These are phyloP conservation scores for Neurospora terricola DNA, from an alignment of 495 filamentous ascomycete genomes.

Conservation along the genomic window DNA sequence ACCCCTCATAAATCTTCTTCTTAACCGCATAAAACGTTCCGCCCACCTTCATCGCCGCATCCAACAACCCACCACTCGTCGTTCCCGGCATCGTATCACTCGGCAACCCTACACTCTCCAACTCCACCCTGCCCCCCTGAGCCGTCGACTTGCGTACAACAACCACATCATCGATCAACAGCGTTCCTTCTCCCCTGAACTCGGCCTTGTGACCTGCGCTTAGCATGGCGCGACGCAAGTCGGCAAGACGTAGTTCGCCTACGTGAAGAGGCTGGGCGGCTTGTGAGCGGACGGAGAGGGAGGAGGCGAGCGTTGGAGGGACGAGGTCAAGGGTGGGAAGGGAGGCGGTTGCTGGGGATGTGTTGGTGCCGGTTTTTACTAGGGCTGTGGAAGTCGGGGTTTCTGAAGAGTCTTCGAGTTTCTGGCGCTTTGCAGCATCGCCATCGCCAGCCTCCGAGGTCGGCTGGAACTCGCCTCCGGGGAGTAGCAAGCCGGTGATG, in stretches of 20 bases:
- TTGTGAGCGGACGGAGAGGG: conserved; percentile 58
- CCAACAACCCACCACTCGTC: neutral
- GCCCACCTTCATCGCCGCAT: neutral
- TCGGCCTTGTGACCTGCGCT: conserved; percentile 76
- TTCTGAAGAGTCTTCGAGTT: conserved; percentile 9
- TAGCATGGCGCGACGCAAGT: conserved; percentile 76
- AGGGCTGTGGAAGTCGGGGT: neutral
- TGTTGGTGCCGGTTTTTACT: neutral
- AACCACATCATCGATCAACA: conserved; percentile 79
- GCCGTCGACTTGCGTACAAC: conserved; percentile 81
- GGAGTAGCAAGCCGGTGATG: conserved; percentile 54
- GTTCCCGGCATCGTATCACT: neutral
- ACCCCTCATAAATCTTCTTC: conserved; percentile 25
- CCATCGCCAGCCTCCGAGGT: conserved; percentile 42
- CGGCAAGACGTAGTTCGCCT: conserved; percentile 82
- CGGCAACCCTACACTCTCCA: conserved; percentile 63
- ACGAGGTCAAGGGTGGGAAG: conserved; percentile 68
- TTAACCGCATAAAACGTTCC: conserved; percentile 24
- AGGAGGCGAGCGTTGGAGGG: conserved; percentile 64
- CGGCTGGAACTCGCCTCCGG: conserved; percentile 33
- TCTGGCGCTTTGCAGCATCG: conserved; percentile 9
- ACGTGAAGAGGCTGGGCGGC: conserved; percentile 87
- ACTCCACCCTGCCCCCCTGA: conserved; percentile 61
- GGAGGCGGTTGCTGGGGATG: neutral
- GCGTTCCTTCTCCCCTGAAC: conserved; percentile 85